Evolutionary conservation across 345 rosid genomes (phyloP).

Genomic region (Sonneratia caseolaris): DNA sequence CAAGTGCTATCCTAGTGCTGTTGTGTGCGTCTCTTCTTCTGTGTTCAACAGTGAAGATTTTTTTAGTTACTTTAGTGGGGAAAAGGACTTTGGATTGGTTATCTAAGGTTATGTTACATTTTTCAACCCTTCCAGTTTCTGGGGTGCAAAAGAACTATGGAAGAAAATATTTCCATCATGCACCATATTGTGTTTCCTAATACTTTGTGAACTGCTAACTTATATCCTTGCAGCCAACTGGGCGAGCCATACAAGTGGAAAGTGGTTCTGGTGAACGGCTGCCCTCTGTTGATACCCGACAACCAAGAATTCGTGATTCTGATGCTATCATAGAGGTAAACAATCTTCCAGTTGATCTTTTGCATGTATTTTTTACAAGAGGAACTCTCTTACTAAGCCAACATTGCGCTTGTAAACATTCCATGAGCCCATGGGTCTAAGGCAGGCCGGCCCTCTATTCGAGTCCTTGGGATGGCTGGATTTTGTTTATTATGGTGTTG

Average conservation of each 20-base stretch:
- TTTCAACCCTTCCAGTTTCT: neutral
- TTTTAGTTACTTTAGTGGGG: neutral
- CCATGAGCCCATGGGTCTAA: neutral
- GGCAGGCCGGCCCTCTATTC: neutral
- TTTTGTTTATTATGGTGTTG: neutral
- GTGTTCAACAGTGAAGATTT: neutral
- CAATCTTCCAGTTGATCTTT: neutral
- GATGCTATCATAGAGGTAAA: conserved; percentile 94
- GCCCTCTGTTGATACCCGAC: conserved; percentile 83
- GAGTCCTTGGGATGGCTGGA: neutral
- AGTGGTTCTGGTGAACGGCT: conserved; percentile 80
- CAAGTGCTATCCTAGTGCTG: neutral
- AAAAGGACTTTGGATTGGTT: neutral
- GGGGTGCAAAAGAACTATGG: neutral
- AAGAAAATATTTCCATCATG: neutral
- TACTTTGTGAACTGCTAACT: neutral
- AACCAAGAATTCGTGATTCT: conserved; percentile 78
- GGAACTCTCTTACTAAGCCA: neutral
- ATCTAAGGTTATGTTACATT: neutral
- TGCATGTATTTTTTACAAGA: neutral
- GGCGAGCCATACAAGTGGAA: conserved; percentile 97
- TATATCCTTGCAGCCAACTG: conserved; percentile 63
- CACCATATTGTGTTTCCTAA: neutral
- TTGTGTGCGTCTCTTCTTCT: neutral
- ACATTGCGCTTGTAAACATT: neutral